phyloP scores from a whole-genome alignment of 2,329 filamentous ascomycete genomes.

The Scytalidium lignicola region DNA sequence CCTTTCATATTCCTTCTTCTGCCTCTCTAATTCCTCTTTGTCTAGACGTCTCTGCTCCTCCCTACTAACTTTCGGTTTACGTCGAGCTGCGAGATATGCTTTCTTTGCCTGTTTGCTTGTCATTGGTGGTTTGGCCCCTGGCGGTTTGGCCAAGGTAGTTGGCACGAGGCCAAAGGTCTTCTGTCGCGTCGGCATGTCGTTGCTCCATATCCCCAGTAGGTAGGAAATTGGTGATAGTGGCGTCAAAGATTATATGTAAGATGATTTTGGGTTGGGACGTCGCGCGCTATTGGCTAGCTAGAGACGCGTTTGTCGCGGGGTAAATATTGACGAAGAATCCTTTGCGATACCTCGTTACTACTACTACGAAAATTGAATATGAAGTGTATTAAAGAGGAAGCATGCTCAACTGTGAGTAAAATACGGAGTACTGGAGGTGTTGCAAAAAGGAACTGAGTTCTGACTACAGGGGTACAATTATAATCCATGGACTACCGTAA shows the following conservation, averaged over 20 bases:
- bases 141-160: slow-evolving; percentile 20
- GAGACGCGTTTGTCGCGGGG: background rate
- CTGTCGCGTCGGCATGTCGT: slow-evolving; percentile 33
- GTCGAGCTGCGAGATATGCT: slow-evolving; percentile 37
- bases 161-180: slow-evolving; percentile 41
- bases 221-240: background rate
- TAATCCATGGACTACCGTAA: no score
- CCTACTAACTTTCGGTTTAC: slow-evolving; percentile 36
- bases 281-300: background rate
- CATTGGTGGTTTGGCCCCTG: slow-evolving; percentile 34
- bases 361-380: no score
- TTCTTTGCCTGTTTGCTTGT: slow-evolving; percentile 45
- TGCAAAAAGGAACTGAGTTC: no score
- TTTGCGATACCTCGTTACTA: background rate
- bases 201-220: background rate
- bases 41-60: slow-evolving; percentile 32
- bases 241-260: background rate
- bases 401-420: no score
- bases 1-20: slow-evolving; percentile 48
- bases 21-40: slow-evolving; percentile 32
- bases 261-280: background rate
- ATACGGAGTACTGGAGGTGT: no score
- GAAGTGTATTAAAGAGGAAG: no score
- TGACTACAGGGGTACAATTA: no score
- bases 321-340: background rate